Conservation (phyloP, 164 flowering plant genomes). For the Kingdonia uniflora region DNA sequence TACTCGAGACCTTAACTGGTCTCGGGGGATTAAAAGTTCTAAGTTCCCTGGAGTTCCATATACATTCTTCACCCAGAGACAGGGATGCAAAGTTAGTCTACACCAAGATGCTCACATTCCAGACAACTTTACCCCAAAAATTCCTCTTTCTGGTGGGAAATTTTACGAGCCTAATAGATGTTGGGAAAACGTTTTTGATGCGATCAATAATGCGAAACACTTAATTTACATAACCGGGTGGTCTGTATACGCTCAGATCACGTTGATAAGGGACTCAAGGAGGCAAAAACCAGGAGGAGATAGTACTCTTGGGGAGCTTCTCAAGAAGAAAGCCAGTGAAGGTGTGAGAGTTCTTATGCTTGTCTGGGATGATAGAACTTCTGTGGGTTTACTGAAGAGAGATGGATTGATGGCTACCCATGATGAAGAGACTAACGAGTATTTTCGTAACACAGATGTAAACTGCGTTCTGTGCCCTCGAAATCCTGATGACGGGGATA, state of each 20-base stretch:
- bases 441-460: constrained; percentile 39
- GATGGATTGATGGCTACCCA: constrained; percentile 78
- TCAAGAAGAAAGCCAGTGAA: constrained; percentile 30
- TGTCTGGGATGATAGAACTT: constrained; percentile 81
- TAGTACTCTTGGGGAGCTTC: constrained; percentile 56
- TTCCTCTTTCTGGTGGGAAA: constrained; percentile 18
- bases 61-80: constrained; percentile 42
- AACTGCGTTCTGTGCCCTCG: constrained; percentile 65
- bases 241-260: constrained; percentile 53
- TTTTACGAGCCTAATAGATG: constrained; percentile 35
- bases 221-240: constrained; percentile 68
- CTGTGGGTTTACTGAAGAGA: constrained; percentile 39
- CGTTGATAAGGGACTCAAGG: constrained; percentile 37
- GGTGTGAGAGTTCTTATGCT: constrained; percentile 55
- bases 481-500: constrained; percentile 54
- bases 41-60: constrained; percentile 32
- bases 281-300: constrained; percentile 54
- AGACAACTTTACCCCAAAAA: constrained; percentile 14
- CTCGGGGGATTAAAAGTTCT: constrained; percentile 27
- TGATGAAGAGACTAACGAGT: constrained; percentile 54
- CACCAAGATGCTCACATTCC: constrained; percentile 58
- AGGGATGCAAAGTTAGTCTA: constrained; percentile 38
- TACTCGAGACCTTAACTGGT: constrained; percentile 31
- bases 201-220: constrained; percentile 42
- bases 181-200: constrained; percentile 69